Evolutionary conservation across 345 rosid genomes (phyloP), one percentile per base, ranked within the genome.

Genomic region (Camelina hispida): DNA sequence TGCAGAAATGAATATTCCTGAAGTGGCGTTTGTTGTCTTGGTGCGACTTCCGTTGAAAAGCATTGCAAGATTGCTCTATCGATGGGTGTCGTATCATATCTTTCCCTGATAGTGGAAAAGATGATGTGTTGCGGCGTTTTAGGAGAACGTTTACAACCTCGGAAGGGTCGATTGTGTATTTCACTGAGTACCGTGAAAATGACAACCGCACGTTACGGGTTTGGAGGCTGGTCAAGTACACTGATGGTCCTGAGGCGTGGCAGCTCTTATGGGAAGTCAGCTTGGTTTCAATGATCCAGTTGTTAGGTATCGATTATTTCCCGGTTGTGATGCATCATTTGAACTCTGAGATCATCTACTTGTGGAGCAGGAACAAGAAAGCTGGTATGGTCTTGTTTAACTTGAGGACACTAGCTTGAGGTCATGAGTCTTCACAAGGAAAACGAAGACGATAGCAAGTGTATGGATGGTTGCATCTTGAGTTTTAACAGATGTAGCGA

Each of bases 181-280:
- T 74, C 61, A 74, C 58, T 13, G 71, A 55, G 57, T 73, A 32
- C 6, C 0, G 4, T 9, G 51, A 35, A 42, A 47, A 35, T 2
- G 43, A 4, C 13, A 28, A 20, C 58, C 7, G 5, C 2, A 50
- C 20, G 1, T 50, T 74, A 5, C 51, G 67, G 61, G 78, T 74
- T 67, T 67, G 78, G 78, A 74, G 8, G 73, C 23, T 74, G 22
- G 53, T 47, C 14, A 54, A 67, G 35, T 58, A 75, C 23, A 43
- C 4, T 16, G 17, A 48, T 25, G 34, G 35, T 37, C 65, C 34
- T 52, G 77, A 55, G 15, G 48, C 48, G 48, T 44, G 48, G 17
- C 48, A 44, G 48, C 48, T 44, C 48, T 44, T 15, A 5, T 44
- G 48, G 48, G 17, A 44, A 14, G 17, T 44, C 17, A 44, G 17